These are phyloP conservation scores for Zasmidium cellare DNA, from an alignment of 2,329 filamentous ascomycete genomes.

Conservation along the genomic window DNA sequence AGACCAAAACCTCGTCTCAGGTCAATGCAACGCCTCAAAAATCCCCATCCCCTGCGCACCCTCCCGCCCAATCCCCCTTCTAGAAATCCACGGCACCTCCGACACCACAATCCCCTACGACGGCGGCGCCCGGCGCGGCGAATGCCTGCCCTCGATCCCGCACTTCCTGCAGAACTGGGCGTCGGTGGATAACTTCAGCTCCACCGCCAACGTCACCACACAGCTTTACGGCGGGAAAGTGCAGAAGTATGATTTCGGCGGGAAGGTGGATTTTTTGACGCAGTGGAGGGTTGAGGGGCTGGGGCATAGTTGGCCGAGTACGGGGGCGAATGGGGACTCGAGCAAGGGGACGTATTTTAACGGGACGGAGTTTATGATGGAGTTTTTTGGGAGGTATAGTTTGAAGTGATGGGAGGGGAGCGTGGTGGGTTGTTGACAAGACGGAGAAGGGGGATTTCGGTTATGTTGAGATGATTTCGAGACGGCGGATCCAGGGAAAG, in stretches of 20 bases:
- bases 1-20: slow-evolving; percentile 12
- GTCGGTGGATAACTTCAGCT: slow-evolving; percentile 33
- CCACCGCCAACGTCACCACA: slow-evolving; percentile 25
- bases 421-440: too few species aligned
- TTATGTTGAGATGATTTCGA: too few species aligned
- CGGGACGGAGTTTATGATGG: slow-evolving; percentile 4
- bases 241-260: neutral
- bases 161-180: slow-evolving; percentile 40
- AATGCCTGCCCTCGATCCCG: slow-evolving; percentile 29
- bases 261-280: neutral
- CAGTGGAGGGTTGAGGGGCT: neutral
- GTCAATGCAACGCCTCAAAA: slow-evolving; percentile 17
- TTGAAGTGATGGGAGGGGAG: neutral
- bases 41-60: slow-evolving; percentile 28
- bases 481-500: too few species aligned
- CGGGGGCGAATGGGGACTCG: neutral
- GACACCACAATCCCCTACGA: slow-evolving; percentile 44
- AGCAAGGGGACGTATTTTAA: slow-evolving; percentile 1
- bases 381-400: neutral
- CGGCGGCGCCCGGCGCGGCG: slow-evolving; percentile 35
- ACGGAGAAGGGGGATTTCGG: too few species aligned
- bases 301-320: slow-evolving; percentile 2
- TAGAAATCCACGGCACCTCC: slow-evolving; percentile 45
- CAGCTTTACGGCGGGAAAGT: slow-evolving; percentile 4
- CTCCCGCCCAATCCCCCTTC: slow-evolving; percentile 35